These are phyloP conservation scores for Linnemannia hyalina DNA, from an alignment of 192 early-diverging fungal genomes.

Conservation along the genomic window DNA sequence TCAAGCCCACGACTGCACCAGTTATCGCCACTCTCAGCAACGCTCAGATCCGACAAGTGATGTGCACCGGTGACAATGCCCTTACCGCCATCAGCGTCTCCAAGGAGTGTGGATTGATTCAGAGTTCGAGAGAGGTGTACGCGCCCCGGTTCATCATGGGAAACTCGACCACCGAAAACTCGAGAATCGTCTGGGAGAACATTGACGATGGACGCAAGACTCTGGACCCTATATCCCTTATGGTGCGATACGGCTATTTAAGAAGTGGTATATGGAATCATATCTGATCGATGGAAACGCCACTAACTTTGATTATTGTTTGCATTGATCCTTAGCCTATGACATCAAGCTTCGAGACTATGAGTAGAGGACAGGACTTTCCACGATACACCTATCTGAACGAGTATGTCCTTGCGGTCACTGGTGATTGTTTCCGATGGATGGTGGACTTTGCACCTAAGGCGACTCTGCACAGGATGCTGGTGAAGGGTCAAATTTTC, in stretches of 20 bases:
- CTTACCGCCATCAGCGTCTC: constrained; percentile 96
- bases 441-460: constrained; percentile 82
- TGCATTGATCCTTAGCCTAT: background rate
- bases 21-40: constrained; percentile 83
- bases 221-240: constrained; percentile 59
- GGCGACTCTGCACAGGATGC: constrained; percentile 65
- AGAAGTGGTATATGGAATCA: background rate
- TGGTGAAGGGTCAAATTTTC: constrained; percentile 93
- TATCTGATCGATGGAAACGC: background rate
- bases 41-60: constrained; percentile 94
- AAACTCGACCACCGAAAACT: constrained; percentile 58
- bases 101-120: constrained; percentile 90
- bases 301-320: background rate
- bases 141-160: constrained; percentile 77
- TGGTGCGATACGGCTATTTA: constrained; percentile 29
- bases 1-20: constrained; percentile 87
- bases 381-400: constrained; percentile 40
- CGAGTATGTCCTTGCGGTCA: constrained; percentile 90
- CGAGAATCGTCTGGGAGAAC: constrained; percentile 80
- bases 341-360: background rate
- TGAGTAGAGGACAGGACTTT: constrained; percentile 18
- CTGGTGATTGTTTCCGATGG: constrained; percentile 98
- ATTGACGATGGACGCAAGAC: constrained; percentile 60
- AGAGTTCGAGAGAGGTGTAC: constrained; percentile 76
- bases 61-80: constrained; percentile 99